Base-by-base conservation (phyloP, 768 basidiomycete species). In the Dioszegia hungarica region DNA sequence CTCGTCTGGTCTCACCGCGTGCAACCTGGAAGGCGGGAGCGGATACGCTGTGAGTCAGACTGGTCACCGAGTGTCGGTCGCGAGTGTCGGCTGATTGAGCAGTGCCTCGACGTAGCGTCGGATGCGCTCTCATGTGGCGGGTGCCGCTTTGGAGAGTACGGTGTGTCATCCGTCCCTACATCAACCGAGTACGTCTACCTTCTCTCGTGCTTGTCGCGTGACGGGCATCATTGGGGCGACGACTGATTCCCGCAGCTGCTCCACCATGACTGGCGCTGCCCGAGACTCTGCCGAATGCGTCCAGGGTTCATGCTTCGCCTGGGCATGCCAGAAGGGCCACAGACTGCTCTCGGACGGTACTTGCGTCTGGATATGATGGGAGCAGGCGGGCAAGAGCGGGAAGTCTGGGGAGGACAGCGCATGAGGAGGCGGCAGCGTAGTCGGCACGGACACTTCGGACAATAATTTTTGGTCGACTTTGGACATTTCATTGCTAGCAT, bases 251-350 rank as follows among this genome's bases (percentile, higher is more conserved):
- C n/a, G n/a, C 22, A 51, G 49, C 36, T 51, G 49, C 36, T 24
- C 34, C 3, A 20, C 49, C 49, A 38, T 51, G 36, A 19, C 25
- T 2, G 49, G 49, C 14, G 49, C 24, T 8, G 15, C 22, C 11
- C 49, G 49, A 22, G 49, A 51, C 25, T 38, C 34, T 14, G 36
- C 34, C 19, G n/a, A 34, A 27, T 51, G 49, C 36, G 36, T 51
- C 24, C 8, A 22, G 3, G 49, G 49, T 3, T 36, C 34, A 27
- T 51, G 49, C 28, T 19, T 51, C 34, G 22, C 49, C 17, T 22
- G 19, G 22, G 49, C 49, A 8, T 51, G 49, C 25, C 49, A 51
- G 22, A 25, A 37, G 34, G 49, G 49, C 3, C 38, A 51, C 36
- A 14, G 25, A 24, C 22, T 51, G 17, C 17, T 51, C 19, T 33